These are phyloP conservation scores for Nematodospora anomalae DNA, from an alignment of 1,139 yeast species.

Conservation along the genomic window DNA sequence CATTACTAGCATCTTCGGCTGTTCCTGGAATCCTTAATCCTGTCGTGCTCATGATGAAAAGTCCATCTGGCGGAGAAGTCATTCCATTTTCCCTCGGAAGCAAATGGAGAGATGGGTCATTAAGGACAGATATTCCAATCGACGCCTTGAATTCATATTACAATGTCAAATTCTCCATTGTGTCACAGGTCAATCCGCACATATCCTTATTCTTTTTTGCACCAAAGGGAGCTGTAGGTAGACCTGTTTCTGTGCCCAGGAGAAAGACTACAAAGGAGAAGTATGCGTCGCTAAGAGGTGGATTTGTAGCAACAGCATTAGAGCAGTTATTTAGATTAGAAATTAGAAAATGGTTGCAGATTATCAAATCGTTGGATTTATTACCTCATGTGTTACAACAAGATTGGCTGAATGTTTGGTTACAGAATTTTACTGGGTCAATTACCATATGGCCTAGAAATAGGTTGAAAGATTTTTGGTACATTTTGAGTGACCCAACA, in stretches of 20 bases:
- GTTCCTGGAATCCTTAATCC: slow-evolving; percentile 86
- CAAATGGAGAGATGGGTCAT: slow-evolving; percentile 74
- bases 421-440: slow-evolving; percentile 73
- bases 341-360: slow-evolving; percentile 71
- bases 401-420: slow-evolving; percentile 79
- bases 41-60: slow-evolving; percentile 75
- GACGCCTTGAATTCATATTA: slow-evolving; percentile 72
- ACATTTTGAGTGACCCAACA: slow-evolving; percentile 68
- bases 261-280: slow-evolving; percentile 42
- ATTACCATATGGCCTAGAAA: slow-evolving; percentile 78
- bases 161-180: slow-evolving; percentile 73
- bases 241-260: slow-evolving; percentile 63
- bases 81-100: slow-evolving; percentile 73
- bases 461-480: slow-evolving; percentile 56
- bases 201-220: slow-evolving; percentile 74
- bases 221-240: slow-evolving; percentile 78
- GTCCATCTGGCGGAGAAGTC: slow-evolving; percentile 41
- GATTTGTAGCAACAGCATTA: slow-evolving; percentile 69
- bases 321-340: slow-evolving; percentile 73
- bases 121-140: slow-evolving; percentile 71
- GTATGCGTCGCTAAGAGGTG: slow-evolving; percentile 63
- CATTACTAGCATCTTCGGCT: slow-evolving; percentile 75
- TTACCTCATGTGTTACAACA: slow-evolving; percentile 70
- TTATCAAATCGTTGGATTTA: slow-evolving; percentile 63
- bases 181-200: slow-evolving; percentile 83